A percentile compares a stretch with the other conserved stretches of the same genome.
These are phyloP conservation scores for Epichloe hybrida DNA, from an alignment of 2,329 filamentous ascomycete genomes.

Conservation along the genomic window DNA sequence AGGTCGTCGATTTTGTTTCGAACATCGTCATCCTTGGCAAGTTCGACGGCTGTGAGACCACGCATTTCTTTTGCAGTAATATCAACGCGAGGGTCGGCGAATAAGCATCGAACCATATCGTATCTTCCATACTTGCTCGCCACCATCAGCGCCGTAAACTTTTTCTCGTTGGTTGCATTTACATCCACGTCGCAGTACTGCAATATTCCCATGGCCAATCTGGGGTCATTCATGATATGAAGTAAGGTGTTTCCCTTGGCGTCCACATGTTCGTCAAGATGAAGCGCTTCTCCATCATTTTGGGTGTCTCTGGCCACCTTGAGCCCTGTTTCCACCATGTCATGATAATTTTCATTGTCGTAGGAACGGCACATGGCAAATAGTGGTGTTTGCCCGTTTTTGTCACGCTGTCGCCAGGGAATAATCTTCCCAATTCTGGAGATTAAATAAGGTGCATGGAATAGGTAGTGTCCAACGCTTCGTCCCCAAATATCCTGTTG, in stretches of 20 bases:
- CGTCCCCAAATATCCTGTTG: constrained; percentile 74
- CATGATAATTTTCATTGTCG: constrained; percentile 73
- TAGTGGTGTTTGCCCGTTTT: constrained; percentile 93
- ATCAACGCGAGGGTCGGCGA: constrained; percentile 78
- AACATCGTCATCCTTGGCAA: constrained; percentile 96
- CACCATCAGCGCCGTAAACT: constrained; percentile 92
- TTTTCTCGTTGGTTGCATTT: constrained; percentile 89
- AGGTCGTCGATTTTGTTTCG: constrained; percentile 93
- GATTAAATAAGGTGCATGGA: constrained; percentile 77
- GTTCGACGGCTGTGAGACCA: constrained; percentile 84
- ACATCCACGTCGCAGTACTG: constrained; percentile 85
- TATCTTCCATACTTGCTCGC: constrained; percentile 95
- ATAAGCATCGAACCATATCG: constrained; percentile 81
- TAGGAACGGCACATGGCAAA: constrained; percentile 94
- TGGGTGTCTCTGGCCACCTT: constrained; percentile 61
- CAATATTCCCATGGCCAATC: constrained; percentile 62
- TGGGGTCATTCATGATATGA: constrained; percentile 85
- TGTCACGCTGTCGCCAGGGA: constrained; percentile 83
- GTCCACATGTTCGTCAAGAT: constrained; percentile 87
- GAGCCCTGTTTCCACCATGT: constrained; percentile 77
- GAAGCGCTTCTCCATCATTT: constrained; percentile 63
- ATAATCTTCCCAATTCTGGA: constrained; percentile 60
- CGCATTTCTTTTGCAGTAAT: constrained; percentile 69
- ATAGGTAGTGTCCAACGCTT: constrained; percentile 89
- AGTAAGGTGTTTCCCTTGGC: constrained; percentile 84